These are phyloP conservation scores for Termitomyces sp. DNA, from an alignment of 768 basidiomycete genomes.

Conservation along the genomic window DNA sequence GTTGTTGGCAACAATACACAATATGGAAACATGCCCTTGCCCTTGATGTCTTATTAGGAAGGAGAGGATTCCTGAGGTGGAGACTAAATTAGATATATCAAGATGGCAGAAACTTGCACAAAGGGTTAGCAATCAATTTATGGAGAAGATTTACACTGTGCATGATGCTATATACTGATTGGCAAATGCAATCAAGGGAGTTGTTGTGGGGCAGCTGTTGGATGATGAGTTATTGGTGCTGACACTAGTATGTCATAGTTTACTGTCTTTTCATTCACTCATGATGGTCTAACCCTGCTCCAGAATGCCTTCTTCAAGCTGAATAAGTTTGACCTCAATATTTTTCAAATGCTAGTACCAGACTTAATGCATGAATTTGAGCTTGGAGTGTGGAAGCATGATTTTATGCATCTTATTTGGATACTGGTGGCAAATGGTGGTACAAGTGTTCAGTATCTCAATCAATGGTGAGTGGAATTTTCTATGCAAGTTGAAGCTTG, in stretches of 20 bases:
- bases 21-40: slow-evolving; percentile 23
- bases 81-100: slow-evolving; percentile 19
- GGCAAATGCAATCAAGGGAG: not conserved
- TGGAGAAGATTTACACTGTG: not conserved
- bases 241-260: too few relatives aligned
- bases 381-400: slow-evolving; percentile 31
- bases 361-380: too few relatives aligned
- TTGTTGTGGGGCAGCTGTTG: slow-evolving; percentile 4
- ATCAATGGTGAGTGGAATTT: slow-evolving; percentile 5
- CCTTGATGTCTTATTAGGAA: slow-evolving; percentile 22
- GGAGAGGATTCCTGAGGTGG: slow-evolving; percentile 10
- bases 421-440: slow-evolving; percentile 17
- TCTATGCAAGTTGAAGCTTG: too few relatives aligned
- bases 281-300: not conserved
- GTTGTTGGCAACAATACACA: slow-evolving; percentile 19
- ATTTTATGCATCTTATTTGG: slow-evolving; percentile 29
- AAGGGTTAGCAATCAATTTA: not conserved
- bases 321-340: slow-evolving; percentile 17
- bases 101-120: slow-evolving; percentile 3
- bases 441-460: too few relatives aligned
- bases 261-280: too few relatives aligned
- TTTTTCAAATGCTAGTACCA: slow-evolving; percentile 21
- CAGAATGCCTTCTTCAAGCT: slow-evolving; percentile 27
- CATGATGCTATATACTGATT: not conserved
- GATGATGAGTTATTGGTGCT: slow-evolving; percentile 13